These are phyloP conservation scores for Rhizopogon roseolus DNA, from an alignment of 768 basidiomycete genomes.

Conservation along the genomic window DNA sequence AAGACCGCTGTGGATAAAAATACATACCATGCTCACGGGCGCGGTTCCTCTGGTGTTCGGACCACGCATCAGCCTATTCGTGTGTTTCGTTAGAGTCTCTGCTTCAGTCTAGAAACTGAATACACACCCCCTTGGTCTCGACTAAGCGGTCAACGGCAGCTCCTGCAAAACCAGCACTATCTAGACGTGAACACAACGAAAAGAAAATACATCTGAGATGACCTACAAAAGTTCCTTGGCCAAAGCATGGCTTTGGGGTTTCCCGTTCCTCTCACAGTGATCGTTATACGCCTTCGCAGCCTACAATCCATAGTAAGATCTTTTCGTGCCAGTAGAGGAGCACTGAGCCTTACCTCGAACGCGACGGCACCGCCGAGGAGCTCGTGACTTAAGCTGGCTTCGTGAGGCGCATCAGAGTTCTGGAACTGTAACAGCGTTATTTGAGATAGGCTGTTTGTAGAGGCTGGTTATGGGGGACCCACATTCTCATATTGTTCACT, in stretches of 20 bases:
- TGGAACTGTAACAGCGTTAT: not conserved
- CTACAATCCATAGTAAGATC: not conserved
- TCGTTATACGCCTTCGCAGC: slow-evolving; percentile 11
- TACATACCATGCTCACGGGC: not conserved
- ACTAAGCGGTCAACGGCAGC: slow-evolving; percentile 7
- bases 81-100: not conserved
- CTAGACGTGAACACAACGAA: not conserved
- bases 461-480: not conserved
- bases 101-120: not conserved
- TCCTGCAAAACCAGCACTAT: slow-evolving; percentile 3
- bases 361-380: slow-evolving; percentile 5
- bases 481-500: not conserved
- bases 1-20: not conserved
- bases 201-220: not conserved
- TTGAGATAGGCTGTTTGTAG: not conserved
- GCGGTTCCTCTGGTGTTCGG: not conserved
- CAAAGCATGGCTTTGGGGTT: slow-evolving; percentile 5
- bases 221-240: slow-evolving; percentile 9
- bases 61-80: not conserved
- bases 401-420: not conserved
- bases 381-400: not conserved
- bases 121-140: slow-evolving; percentile 8
- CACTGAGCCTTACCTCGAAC: slow-evolving; percentile 4
- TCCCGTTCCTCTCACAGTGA: slow-evolving; percentile 1
- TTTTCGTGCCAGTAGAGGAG: not conserved